Conservation (phyloP, 2,329 filamentous ascomycete genomes). For the Samsoniella hepiali region DNA sequence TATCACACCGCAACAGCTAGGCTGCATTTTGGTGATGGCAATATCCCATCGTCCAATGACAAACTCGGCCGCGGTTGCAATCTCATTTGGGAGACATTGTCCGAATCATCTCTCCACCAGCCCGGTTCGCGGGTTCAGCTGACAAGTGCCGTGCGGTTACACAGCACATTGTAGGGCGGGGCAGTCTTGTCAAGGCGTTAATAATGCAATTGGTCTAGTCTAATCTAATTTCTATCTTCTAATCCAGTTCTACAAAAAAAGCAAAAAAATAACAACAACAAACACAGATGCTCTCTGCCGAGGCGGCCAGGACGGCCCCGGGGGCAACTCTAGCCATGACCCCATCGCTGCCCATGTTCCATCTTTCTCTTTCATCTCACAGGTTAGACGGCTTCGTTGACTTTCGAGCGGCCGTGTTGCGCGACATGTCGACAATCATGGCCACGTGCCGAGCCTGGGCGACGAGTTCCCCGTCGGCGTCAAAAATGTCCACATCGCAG, state of each 20-base stretch:
- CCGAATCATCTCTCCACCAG: background rate
- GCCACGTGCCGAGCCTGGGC: constrained; percentile 32
- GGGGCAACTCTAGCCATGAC: background rate
- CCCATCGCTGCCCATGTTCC: background rate
- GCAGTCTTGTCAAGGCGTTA: background rate
- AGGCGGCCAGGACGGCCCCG: too few relatives aligned
- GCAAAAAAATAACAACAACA: too few relatives aligned
- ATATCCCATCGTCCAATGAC: background rate
- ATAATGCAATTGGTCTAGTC: background rate
- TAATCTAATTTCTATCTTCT: background rate
- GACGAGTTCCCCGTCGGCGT: constrained; percentile 37
- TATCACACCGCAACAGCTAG: background rate
- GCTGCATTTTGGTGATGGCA: background rate
- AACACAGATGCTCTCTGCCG: background rate
- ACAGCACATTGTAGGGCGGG: constrained; percentile 2
- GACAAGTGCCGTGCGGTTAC: background rate
- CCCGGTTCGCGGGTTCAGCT: constrained; percentile 12
- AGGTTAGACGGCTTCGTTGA: background rate
- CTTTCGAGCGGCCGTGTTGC: constrained; percentile 27
- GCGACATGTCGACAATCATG: constrained; percentile 26
- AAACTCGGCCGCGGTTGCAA: background rate
- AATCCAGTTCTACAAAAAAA: background rate
- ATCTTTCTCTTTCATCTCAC: background rate
- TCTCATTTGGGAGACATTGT: background rate
- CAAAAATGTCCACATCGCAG: constrained; percentile 65